Evolutionary conservation across 371 early-diverging fungal genomes (phyloP), one percentile per base, ranked within the genome.

Genomic region (Mucor mucedo): DNA sequence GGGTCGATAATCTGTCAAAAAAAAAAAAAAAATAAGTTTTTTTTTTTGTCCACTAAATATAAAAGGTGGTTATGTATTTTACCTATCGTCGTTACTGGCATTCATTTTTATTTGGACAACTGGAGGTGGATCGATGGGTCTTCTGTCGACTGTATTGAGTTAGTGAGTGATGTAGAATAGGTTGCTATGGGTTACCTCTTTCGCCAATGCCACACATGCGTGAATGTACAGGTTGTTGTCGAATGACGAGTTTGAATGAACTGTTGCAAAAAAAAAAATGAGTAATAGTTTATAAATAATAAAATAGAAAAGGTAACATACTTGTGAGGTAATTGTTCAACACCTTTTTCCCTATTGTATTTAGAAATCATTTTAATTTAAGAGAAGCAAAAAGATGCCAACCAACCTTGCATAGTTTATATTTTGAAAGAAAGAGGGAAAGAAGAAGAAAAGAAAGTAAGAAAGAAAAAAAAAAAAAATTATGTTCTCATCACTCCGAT

Each of bases 141-240:
- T 61, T 56, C 80, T 66, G 53, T 80, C 80, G 16, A 80, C 80
- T 80, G 54, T 6, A 52, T 13, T 29, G 56, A 29, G 32, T 42
- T 13, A 44, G 44, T n/a, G n/a, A 44, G 44, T 14, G n/a, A 44
- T 21, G 44, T 2, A 44, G 44, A 10, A 27, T 4, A 1, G 21
- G 29, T 47, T 47, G n/a, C 7, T 50, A 30, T 9, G 21, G 7
- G 28, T 50, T 69, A 74, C 79, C 81, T 77, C 74, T 65, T 66
- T 84, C 85, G 27, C 78, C 79, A 42, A 74, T 66, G 53, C 82
- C 81, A 55, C 85, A 82, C 71, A 78, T 77, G 21, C 83, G 67
- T 8, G 83, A 83, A 44, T 75, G 83, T 27, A 75, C 71, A 29
- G 85, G 85, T 52, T 82, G 80, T 50, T 84, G 83, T 32, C 75